These are phyloP conservation scores for Ceratobasidium sp. DNA, from an alignment of 1,284 basidiomycete genomes.

Conservation along the genomic window DNA sequence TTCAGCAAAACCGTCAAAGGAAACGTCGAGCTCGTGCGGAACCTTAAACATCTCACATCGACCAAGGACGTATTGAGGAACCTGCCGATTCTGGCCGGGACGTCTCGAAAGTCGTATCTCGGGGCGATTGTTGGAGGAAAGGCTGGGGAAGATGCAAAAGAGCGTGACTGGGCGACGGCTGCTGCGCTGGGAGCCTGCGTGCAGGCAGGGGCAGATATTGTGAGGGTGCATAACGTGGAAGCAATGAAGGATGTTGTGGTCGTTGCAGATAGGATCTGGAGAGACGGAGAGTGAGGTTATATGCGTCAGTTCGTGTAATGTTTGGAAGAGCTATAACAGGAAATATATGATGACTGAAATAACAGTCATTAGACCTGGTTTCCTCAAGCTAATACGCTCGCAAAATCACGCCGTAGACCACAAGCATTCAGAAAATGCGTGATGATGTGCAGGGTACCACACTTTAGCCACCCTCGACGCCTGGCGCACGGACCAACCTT, in stretches of 20 bases:
- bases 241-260: constrained; percentile 72
- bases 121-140: constrained; percentile 68
- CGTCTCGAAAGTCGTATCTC: constrained; percentile 86
- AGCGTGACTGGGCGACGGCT: constrained; percentile 84
- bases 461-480: background rate
- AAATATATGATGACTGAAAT: background rate
- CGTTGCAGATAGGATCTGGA: constrained; percentile 63
- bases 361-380: background rate
- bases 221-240: constrained; percentile 86
- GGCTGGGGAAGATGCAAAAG: constrained; percentile 62
- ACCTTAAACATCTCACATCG: constrained; percentile 63
- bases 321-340: background rate
- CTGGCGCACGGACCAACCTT: constrained; percentile 24
- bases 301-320: background rate
- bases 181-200: constrained; percentile 82
- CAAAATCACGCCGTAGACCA: background rate
- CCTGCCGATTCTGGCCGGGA: constrained; percentile 76
- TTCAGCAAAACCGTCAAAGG: constrained; percentile 90
- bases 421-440: background rate
- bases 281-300: constrained; percentile 10
- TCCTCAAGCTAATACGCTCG: background rate
- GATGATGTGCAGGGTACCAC: background rate
- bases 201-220: constrained; percentile 75
- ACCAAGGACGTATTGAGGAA: constrained; percentile 49
- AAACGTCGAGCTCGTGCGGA: constrained; percentile 76